These are phyloP conservation scores for Neurospora hispaniola DNA, from an alignment of 495 filamentous ascomycete species.

Conservation along the genomic window DNA sequence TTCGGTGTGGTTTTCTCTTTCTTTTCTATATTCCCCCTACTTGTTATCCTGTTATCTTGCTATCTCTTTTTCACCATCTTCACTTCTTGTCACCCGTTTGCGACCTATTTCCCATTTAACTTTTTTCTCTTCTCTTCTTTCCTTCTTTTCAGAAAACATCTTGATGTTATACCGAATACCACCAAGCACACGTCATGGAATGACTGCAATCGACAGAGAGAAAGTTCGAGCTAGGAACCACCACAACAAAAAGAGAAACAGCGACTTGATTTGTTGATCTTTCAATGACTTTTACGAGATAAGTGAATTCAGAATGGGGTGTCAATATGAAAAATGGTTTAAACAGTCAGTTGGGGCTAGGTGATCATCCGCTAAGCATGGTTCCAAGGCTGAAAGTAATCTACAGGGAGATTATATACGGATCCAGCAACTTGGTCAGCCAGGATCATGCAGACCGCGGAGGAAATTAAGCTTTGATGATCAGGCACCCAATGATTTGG, in stretches of 20 bases:
- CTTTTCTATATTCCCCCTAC: background rate
- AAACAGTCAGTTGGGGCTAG: background rate
- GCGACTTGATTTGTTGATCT: background rate
- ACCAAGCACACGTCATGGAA: background rate
- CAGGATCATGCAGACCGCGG: background rate
- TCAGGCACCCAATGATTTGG: background rate
- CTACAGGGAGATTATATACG: background rate
- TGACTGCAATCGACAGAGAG: background rate
- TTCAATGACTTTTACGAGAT: background rate
- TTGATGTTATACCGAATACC: background rate
- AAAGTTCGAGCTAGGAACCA: background rate
- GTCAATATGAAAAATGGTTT: background rate
- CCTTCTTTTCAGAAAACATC: background rate
- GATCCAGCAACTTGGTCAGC: background rate
- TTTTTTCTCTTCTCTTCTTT: background rate
- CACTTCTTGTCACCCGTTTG: background rate
- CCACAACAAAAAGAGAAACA: background rate
- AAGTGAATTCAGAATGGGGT: background rate
- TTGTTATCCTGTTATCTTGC: background rate
- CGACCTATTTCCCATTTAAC: background rate
- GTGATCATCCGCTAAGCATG: background rate
- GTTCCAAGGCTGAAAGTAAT: background rate
- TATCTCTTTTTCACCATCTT: background rate
- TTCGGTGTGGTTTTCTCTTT: background rate
- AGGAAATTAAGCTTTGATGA: background rate